Base-by-base conservation (phyloP, 2,329 filamentous ascomycete genomes). In the Exophiala sp. region DNA sequence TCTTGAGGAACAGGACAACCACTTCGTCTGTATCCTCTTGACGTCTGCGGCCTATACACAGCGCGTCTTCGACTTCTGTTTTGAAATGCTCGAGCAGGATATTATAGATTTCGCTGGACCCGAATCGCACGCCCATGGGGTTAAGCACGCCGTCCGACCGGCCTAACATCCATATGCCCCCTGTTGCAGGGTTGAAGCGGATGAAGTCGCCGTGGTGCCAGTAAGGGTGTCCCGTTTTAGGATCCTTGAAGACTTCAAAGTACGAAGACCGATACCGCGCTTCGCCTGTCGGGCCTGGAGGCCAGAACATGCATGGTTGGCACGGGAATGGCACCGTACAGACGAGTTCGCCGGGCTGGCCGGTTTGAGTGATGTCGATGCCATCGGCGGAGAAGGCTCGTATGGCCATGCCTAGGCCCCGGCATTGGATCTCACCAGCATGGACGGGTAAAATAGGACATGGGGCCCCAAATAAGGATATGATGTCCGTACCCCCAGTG, bases 131-230 rank as follows among this genome's bases (percentile, higher is more conserved):
- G 2, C 93, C 91, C 0, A 85, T 81, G 0, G 91, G 93, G 65
- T 98, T 98, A 9, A 98, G 72, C 4, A 97, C 87, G 2, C 93
- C 93, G 62, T 98, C 91, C 44, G 86, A 93, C 21, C 91, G 80
- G 2, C 93, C 91, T 0, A 97, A 78, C 91, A 97, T 97, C 58
- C 88, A 76, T 8, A 97, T 71, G 0, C 89, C 88, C 10, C 87
- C 83, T 0, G 87, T 93, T 13, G 70, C 63, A 0, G 81, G 78
- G 60, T 89, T 85, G 63, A 85, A 72, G 18, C 78, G 73, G 27
- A 96, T 80, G 64, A 96, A 97, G 68, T 98, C 93, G 23, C 91
- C 91, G 63, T 98, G 91, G 64, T 95, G 89, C 93, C 93, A 97
- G 14, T 77, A 71, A 1, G 74, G 72, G 0, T 76, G 71, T 0